Base-by-base conservation (phyloP, 345 rosid genomes). In the Psidium friedrichsthalianum region DNA sequence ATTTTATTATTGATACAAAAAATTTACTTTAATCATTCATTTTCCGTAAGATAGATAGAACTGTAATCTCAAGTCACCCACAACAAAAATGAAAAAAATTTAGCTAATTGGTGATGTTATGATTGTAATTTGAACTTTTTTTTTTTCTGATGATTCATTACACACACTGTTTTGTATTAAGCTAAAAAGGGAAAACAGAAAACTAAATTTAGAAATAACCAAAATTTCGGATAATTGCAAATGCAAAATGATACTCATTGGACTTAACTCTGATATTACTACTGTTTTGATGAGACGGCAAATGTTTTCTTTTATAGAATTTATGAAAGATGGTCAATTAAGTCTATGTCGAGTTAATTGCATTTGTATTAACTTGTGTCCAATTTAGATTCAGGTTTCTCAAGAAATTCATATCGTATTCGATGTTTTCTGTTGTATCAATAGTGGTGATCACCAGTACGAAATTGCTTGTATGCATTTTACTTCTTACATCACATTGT, bases 41-140 rank as follows among this genome's bases (percentile, higher is more conserved):
- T 49, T 49, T 9, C 51, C 51, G 11, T 49, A 49, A 49, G 10
- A 49, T 9, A 49, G 3, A 49, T 10, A n/a, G n/a, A n/a, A n/a
- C n/a, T n/a, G n/a, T n/a, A n/a, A n/a, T n/a, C n/a, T n/a, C n/a
- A n/a, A n/a, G n/a, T n/a, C n/a, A 0, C 18, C 51, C 12, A 14
- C 64, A 4, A 11, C 1, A 25, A 58, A 58, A 57, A 2, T 25
- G 15, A 57, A n/a, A 58, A 0, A 58, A 0, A 7, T 0, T 0
- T 11, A 58, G 69, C 32, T 58, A 58, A 58, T n/a, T n/a, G 69
- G 32, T 58, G 69, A 58, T 58, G 69, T 58, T 58, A 58, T 0
- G 69, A 58, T 58, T 58, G 0, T 58, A 58, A 58, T 3, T 58
- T 58, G 6, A 12, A 27, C 32, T n/a, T 12, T 58, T 11, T 58